Base-by-base conservation (phyloP, 495 filamentous ascomycete species). In the Collariella sp. region DNA sequence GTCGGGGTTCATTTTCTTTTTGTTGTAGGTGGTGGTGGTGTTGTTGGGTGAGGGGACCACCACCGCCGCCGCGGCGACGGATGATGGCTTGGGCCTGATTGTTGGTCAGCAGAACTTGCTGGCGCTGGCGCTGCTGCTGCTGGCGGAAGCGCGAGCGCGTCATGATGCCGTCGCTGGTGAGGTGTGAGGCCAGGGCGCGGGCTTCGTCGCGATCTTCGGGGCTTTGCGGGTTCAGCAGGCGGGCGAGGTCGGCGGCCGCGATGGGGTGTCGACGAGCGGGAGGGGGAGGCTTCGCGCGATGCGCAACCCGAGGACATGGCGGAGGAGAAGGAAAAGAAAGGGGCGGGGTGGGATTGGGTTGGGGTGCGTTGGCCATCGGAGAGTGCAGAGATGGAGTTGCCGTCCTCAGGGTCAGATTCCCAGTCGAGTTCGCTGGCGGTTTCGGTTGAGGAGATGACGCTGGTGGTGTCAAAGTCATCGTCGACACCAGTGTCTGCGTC, bases 131-230 rank as follows among this genome's bases (percentile, higher is more conserved):
- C 50, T 86, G 83, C 45, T 83, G 69, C 45, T 83, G 72, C 26
- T 80, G 76, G 34, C 77, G 79, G 71, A 84, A 96, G 42, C 81
- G 81, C 36, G 86, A 85, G 24, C 93, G 85, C 7, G 93, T 98
- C 53, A 95, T 67, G 42, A 91, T 83, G n/a, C 72, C 73, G 5
- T 80, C 70, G 46, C 79, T 80, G 16, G 74, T 70, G 12, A 98
- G 78, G 65, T 91, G 91, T 2, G 87, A 85, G 12, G 91, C 85
- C 2, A 97, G 78, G 10, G 91, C 78, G 29, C 80, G 79, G 2
- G 94, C 93, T 67, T 95, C 87, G 34, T 87, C 79, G 35, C 83
- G 79, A 50, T 91, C 84, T 51, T 91, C 86, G 0, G 81, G 75
- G 38, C 80, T 86, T 44, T 82, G 81, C 0, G 94, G 94, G 60